Percentiles rank a stretch among this genome's conserved stretches.
phyloP scores from a whole-genome alignment of 2,329 filamentous ascomycete genomes.

The Tolypocladium album region DNA sequence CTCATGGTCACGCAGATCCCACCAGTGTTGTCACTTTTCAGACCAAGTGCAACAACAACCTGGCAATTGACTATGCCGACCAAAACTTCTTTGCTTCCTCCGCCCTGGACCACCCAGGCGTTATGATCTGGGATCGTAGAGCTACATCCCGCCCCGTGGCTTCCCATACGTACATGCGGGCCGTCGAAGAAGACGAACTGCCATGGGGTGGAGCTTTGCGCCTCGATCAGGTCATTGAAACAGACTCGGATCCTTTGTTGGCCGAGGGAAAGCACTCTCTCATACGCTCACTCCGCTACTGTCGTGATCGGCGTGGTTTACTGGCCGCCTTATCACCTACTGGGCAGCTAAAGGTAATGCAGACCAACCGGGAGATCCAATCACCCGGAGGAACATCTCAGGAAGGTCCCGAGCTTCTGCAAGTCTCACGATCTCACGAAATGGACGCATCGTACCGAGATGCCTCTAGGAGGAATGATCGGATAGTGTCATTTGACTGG shows the following conservation, averaged over 20 bases:
- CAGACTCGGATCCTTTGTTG: slow-evolving; percentile 37
- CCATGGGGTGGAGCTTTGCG: slow-evolving; percentile 53
- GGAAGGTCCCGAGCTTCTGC: slow-evolving; percentile 46
- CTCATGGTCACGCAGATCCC: slow-evolving; percentile 25
- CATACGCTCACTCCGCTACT: slow-evolving; percentile 53
- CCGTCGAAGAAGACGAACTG: slow-evolving; percentile 49
- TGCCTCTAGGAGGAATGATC: slow-evolving; percentile 40
- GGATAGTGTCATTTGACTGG: slow-evolving; percentile 60
- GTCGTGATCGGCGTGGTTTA: slow-evolving; percentile 49
- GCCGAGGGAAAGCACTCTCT: slow-evolving; percentile 47
- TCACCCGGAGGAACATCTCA: slow-evolving; percentile 24
- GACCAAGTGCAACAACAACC: slow-evolving; percentile 57
- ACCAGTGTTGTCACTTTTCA: slow-evolving; percentile 47
- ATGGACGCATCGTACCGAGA: slow-evolving; percentile 49
- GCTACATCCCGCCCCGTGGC: slow-evolving; percentile 41
- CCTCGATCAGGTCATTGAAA: slow-evolving; percentile 45
- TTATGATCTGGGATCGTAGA: slow-evolving; percentile 71
- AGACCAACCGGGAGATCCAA: slow-evolving; percentile 44
- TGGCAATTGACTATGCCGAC: slow-evolving; percentile 70
- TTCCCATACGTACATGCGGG: slow-evolving; percentile 43
- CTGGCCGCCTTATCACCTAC: slow-evolving; percentile 51
- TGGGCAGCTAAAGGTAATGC: slow-evolving; percentile 51
- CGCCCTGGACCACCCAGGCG: slow-evolving; percentile 60
- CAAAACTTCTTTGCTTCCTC: slow-evolving; percentile 80
- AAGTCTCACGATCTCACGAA: slow-evolving; percentile 49